Percentiles rank a stretch among this genome's conserved stretches.
These are phyloP conservation scores for Parasarocladium wereldwijsianum DNA, from an alignment of 2,329 filamentous ascomycete species.

Conservation along the genomic window DNA sequence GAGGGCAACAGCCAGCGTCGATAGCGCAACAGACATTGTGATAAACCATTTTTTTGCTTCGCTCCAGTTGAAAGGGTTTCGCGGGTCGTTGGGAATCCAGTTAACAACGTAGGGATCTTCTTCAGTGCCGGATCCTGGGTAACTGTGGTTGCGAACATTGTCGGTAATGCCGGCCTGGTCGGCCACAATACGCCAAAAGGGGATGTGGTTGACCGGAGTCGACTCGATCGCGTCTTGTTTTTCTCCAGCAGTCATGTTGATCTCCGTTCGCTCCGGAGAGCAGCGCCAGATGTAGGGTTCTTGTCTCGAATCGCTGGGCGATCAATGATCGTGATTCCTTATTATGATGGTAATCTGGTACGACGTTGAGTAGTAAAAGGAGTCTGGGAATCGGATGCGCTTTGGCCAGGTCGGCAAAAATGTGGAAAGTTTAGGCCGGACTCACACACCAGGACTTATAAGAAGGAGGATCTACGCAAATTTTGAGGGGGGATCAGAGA, in stretches of 20 bases:
- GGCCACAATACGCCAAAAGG: slow-evolving; percentile 2
- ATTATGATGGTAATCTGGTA: not conserved
- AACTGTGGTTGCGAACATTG: slow-evolving; percentile 32
- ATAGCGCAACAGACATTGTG: slow-evolving; percentile 41
- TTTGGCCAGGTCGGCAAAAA: not conserved
- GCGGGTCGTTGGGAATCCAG: slow-evolving; percentile 48
- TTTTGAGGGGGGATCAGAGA: not conserved
- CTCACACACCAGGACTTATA: not conserved
- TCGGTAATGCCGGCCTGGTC: slow-evolving; percentile 37
- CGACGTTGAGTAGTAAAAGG: not conserved
- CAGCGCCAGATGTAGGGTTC: not conserved
- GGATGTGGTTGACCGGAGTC: not conserved
- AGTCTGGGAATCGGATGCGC: slow-evolving; percentile 1
- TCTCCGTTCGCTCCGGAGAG: not conserved
- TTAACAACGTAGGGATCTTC: slow-evolving; percentile 48
- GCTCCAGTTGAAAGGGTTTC: slow-evolving; percentile 47
- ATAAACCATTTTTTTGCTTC: slow-evolving; percentile 44
- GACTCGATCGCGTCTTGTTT: not conserved
- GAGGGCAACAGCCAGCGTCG: slow-evolving; percentile 50
- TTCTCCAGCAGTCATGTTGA: not conserved
- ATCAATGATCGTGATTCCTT: not conserved
- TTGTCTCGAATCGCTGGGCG: not conserved
- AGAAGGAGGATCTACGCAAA: not conserved
- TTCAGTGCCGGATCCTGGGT: slow-evolving; percentile 43
- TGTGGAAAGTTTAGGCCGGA: not conserved